Evolutionary conservation across 179 eudicot species (phyloP).

Genomic region (Camellia oleifera): DNA sequence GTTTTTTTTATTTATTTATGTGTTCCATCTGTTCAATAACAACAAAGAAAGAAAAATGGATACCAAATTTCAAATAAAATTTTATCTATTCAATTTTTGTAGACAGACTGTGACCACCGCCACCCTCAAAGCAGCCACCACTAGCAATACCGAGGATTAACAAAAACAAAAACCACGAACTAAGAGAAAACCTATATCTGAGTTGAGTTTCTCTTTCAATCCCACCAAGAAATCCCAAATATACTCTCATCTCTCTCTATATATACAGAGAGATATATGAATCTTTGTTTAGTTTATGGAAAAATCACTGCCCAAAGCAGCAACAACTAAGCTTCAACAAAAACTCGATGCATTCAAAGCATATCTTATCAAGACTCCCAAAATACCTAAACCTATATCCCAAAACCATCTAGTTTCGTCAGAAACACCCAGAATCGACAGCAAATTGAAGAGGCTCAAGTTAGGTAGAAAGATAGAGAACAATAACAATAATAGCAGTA

Average conservation of each 20-base stretch:
- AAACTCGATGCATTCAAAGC: slow-evolving; percentile 23
- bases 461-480: slow-evolving; percentile 17
- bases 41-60: no score
- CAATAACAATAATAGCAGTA: slow-evolving; percentile 19
- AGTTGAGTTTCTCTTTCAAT: no score
- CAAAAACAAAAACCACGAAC: no score
- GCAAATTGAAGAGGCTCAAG: slow-evolving; percentile 7
- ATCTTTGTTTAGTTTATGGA: slow-evolving; percentile 13
- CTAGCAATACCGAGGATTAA: background rate
- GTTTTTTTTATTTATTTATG: no score
- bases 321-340: slow-evolving; percentile 19
- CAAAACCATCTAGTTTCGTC: slow-evolving; percentile 2
- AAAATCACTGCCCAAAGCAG: slow-evolving; percentile 25
- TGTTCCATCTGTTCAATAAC: no score
- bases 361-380: slow-evolving; percentile 12
- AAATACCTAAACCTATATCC: slow-evolving; percentile 14
- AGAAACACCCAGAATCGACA: background rate
- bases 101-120: background rate
- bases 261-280: no score
- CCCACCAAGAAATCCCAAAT: no score
- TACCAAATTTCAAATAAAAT: no score
- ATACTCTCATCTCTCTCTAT: no score
- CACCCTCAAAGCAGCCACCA: slow-evolving; percentile 15
- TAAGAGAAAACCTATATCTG: no score
- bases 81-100: no score